Evolutionary conservation across 768 basidiomycete species (phyloP).

Genomic region (Pholiota conissans): DNA sequence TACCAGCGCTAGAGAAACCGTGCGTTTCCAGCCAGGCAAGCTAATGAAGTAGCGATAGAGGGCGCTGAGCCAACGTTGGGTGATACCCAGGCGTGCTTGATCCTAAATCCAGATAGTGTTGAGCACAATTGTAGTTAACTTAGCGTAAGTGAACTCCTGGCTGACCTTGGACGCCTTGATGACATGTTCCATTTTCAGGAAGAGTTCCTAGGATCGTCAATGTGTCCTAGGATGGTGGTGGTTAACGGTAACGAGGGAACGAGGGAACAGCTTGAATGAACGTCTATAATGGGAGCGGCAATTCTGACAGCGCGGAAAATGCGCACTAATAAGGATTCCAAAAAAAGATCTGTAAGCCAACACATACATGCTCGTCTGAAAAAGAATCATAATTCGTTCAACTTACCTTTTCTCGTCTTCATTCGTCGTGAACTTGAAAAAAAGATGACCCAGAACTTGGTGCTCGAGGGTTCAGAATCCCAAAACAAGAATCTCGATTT

Average conservation of each 20-base stretch:
- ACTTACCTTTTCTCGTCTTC: too few species aligned
- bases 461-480: too few species aligned
- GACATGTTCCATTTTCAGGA: background rate
- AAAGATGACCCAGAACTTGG: too few species aligned
- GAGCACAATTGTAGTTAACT: too few species aligned
- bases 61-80: background rate
- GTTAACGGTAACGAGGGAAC: background rate
- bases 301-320: background rate
- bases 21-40: background rate
- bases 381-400: too few species aligned
- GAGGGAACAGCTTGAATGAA: background rate
- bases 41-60: background rate
- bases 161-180: background rate
- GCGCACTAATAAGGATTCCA: background rate
- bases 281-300: background rate
- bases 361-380: too few species aligned
- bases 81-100: background rate
- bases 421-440: too few species aligned
- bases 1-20: background rate
- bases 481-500: too few species aligned
- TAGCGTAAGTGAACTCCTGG: background rate
- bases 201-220: background rate
- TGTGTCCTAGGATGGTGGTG: background rate
- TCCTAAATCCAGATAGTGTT: too few species aligned
- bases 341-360: background rate